Conservation (phyloP, 1,284 basidiomycete species). For the Kwoniella shivajii region DNA sequence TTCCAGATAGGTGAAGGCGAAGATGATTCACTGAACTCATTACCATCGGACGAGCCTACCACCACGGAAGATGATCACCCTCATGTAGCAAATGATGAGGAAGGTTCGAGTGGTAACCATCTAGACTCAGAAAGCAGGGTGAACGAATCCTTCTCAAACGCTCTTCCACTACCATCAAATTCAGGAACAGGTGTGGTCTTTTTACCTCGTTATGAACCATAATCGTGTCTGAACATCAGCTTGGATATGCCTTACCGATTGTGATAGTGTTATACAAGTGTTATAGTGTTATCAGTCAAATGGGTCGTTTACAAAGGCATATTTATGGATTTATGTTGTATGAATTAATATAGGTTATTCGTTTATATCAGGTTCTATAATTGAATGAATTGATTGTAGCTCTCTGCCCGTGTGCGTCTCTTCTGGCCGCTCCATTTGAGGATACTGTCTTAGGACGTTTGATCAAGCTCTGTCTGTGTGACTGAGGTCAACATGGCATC, state of each 20-base stretch:
- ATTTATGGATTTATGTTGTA: no score
- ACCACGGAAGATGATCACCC: background rate
- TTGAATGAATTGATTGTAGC: no score
- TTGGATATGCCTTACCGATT: background rate
- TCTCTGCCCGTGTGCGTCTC: no score
- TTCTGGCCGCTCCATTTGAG: no score
- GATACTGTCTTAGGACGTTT: no score
- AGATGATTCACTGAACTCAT: conserved; percentile 2
- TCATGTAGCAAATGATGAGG: background rate
- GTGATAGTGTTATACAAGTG: background rate
- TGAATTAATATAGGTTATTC: no score
- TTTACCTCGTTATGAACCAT: conserved; percentile 41
- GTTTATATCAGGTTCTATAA: no score
- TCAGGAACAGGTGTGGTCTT: conserved; percentile 14
- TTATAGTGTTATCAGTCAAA: no score
- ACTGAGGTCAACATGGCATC: no score
- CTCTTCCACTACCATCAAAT: background rate
- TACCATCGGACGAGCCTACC: background rate
- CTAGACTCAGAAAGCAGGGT: background rate
- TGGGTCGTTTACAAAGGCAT: no score
- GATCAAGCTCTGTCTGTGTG: no score
- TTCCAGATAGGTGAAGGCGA: conserved; percentile 12
- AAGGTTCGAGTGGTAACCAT: background rate
- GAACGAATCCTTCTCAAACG: background rate
- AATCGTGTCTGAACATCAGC: background rate